A percentile compares a stretch with the other conserved stretches of the same genome.
Evolutionary conservation across 805 yeast species (phyloP).

Genomic region (Lipomyces lipofer): DNA sequence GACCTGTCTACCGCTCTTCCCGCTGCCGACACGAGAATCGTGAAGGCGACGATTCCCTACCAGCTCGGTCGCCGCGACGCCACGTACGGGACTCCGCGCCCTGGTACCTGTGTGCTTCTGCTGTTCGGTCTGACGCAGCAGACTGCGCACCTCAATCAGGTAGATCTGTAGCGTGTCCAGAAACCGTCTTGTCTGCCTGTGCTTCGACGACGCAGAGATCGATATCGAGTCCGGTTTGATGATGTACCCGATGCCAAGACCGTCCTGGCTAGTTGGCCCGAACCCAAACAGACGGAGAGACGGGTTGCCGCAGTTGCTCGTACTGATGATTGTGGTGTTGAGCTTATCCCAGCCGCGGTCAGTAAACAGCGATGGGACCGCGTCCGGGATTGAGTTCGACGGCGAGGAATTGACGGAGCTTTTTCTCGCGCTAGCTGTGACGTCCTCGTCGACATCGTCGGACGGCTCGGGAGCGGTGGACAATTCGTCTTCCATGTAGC

Average conservation of each 20-base stretch:
- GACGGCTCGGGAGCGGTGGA: neutral
- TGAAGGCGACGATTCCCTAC: conserved; percentile 1
- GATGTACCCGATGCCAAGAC: conserved; percentile 91
- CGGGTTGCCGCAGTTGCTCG: conserved; percentile 91
- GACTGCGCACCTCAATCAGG: conserved; percentile 56
- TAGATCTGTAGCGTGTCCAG: conserved; percentile 66
- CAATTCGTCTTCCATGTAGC: conserved; percentile 36
- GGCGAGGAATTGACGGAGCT: neutral
- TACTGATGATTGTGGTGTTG: conserved; percentile 76
- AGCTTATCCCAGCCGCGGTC: conserved; percentile 87
- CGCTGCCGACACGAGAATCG: too few species aligned
- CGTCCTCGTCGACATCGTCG: conserved; percentile 19
- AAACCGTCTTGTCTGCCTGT: conserved; percentile 81
- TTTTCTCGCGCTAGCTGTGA: neutral
- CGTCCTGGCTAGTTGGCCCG: conserved; percentile 87
- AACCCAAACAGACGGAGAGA: conserved; percentile 84
- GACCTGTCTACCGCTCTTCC: conserved; percentile 21
- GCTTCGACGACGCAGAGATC: conserved; percentile 81
- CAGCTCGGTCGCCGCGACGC: conserved; percentile 1
- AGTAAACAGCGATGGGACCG: conserved; percentile 72
- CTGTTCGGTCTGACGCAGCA: conserved; percentile 38
- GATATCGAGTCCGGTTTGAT: conserved; percentile 77
- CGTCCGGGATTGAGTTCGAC: conserved; percentile 25
- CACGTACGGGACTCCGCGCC: conserved; percentile 32
- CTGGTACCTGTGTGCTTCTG: conserved; percentile 28